Conservation (phyloP, 352 stramenopile genomes). For the Phytopythium chamaehyphon region DNA sequence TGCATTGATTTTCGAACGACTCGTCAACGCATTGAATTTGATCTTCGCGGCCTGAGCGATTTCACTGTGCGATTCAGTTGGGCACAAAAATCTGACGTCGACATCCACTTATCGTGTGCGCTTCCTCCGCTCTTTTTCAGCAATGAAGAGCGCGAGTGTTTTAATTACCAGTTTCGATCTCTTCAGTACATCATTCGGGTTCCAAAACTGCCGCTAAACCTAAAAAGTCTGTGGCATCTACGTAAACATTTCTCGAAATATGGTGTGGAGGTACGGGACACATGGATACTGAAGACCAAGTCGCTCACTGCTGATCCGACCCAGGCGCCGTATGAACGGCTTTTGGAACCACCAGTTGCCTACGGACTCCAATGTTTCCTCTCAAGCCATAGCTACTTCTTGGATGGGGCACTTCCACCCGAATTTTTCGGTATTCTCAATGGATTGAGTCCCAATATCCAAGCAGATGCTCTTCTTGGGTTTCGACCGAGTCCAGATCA, state of each 20-base stretch:
- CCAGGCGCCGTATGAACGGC: not conserved
- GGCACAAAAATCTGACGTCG: conserved; percentile 10
- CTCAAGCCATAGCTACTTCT: conserved; percentile 41
- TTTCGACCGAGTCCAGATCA: conserved; percentile 23
- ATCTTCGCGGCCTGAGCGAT: conserved; percentile 41
- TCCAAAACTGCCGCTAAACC: conserved; percentile 11
- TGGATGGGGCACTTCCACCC: conserved; percentile 29
- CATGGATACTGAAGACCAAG: conserved; percentile 18
- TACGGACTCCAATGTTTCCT: conserved; percentile 53
- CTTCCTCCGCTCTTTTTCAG: conserved; percentile 37
- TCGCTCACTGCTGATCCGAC: conserved; percentile 3
- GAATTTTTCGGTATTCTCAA: conserved; percentile 34
- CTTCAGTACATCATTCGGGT: conserved; percentile 32
- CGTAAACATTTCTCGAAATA: conserved; percentile 45
- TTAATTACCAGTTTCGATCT: conserved; percentile 29
- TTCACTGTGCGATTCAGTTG: conserved; percentile 44
- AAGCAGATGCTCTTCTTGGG: conserved; percentile 39
- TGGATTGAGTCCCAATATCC: conserved; percentile 24
- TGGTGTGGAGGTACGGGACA: conserved; percentile 43
- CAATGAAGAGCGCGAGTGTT: conserved; percentile 23
- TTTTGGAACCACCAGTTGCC: conserved; percentile 25
- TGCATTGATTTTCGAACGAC: conserved; percentile 12
- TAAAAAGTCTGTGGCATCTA: conserved; percentile 31
- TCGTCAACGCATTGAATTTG: conserved; percentile 25
- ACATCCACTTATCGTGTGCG: conserved; percentile 22